Percentiles rank a stretch among this genome's conserved stretches.
These are phyloP conservation scores for Penicillium crystallinum DNA, from an alignment of 495 filamentous ascomycete genomes.

Conservation along the genomic window DNA sequence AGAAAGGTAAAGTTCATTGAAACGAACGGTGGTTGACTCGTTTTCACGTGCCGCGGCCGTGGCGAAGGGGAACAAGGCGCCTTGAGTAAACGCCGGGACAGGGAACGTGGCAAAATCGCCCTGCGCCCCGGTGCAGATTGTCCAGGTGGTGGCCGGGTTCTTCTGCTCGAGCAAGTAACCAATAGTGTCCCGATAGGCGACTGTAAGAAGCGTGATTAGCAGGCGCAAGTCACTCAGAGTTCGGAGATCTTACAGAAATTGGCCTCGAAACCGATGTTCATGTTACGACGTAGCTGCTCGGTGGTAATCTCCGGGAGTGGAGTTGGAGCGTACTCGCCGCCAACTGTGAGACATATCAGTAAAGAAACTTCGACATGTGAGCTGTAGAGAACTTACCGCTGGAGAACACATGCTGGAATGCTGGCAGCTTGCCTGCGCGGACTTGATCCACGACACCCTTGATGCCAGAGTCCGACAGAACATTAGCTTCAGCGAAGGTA, in stretches of 20 bases:
- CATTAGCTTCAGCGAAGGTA: constrained; percentile 29
- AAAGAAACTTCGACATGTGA: background rate
- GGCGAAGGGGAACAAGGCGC: constrained; percentile 32
- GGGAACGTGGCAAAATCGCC: constrained; percentile 25
- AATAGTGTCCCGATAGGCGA: constrained; percentile 37
- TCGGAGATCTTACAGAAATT: constrained; percentile 32
- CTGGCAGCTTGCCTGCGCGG: constrained; percentile 29
- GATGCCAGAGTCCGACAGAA: constrained; percentile 27
- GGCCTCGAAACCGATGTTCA: constrained; percentile 31
- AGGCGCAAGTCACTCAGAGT: background rate
- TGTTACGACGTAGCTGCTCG: constrained; percentile 20
- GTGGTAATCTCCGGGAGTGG: constrained; percentile 24
- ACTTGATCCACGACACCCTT: constrained; percentile 35
- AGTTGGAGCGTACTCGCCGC: constrained; percentile 22
- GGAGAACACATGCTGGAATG: constrained; percentile 38
- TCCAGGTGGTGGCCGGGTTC: constrained; percentile 26
- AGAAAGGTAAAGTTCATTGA: constrained; percentile 35
- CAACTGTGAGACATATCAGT: constrained; percentile 16
- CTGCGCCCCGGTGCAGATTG: constrained; percentile 34
- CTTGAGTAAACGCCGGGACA: constrained; percentile 31
- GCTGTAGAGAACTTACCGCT: constrained; percentile 19
- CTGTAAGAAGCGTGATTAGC: constrained; percentile 13
- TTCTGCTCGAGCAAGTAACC: constrained; percentile 35
- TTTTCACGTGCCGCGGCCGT: constrained; percentile 31
- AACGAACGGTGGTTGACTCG: constrained; percentile 31